Percentiles rank a stretch among this genome's conserved stretches.
Evolutionary conservation across 2,329 filamentous ascomycete species (phyloP).

Genomic region (Monosporascus sp.): DNA sequence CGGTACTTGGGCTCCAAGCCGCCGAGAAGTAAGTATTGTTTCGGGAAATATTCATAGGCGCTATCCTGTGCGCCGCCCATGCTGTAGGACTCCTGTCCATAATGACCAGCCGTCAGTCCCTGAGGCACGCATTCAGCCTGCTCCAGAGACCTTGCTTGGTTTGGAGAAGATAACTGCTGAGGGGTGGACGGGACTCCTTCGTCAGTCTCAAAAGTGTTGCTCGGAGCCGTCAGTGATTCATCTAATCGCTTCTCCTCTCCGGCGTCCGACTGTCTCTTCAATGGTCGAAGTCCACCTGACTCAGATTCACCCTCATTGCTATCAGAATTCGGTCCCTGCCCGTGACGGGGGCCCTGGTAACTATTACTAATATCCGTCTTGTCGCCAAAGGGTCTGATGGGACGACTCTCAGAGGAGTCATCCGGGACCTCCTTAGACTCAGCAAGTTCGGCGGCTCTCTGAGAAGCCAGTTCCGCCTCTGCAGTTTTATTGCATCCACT

Average conservation of each 20-base stretch:
- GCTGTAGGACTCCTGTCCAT: conserved; percentile 43
- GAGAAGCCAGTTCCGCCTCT: conserved; percentile 30
- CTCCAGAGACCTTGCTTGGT: not conserved
- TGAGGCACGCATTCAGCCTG: conserved; percentile 50
- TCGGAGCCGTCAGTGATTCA: not conserved
- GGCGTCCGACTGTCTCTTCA: not conserved
- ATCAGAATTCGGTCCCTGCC: not conserved
- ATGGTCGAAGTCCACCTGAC: not conserved
- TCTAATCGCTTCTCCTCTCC: not conserved
- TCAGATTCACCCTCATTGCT: not conserved
- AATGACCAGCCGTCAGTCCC: conserved; percentile 46
- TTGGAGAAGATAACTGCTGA: not conserved
- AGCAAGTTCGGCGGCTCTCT: conserved; percentile 17
- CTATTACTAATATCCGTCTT: not conserved
- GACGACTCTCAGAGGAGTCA: not conserved
- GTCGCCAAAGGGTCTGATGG: not conserved
- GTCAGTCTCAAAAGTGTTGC: not conserved
- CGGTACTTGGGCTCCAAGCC: conserved; percentile 68
- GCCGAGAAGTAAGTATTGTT: conserved; percentile 70
- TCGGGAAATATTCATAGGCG: conserved; percentile 67
- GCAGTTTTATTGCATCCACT: conserved; percentile 67
- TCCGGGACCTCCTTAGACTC: conserved; percentile 6
- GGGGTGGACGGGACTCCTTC: not conserved
- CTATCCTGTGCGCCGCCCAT: conserved; percentile 65
- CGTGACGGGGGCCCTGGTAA: not conserved